Conservation (phyloP, 1,139 yeast species). For the Williopsis jadinii region DNA sequence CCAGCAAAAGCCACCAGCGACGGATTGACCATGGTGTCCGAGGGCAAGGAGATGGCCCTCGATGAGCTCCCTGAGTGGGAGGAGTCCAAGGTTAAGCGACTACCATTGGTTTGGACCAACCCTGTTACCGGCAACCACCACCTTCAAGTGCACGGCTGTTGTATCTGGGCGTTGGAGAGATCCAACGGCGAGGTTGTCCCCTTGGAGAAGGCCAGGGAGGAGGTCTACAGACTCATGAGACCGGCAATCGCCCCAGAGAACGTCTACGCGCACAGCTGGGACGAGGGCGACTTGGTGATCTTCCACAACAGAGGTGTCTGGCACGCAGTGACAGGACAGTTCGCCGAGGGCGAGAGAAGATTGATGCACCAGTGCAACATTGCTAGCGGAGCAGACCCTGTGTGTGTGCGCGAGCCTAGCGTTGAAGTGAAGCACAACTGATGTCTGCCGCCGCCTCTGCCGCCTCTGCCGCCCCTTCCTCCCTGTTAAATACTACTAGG, state of each 20-base stretch:
- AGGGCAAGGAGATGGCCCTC: constrained; percentile 60
- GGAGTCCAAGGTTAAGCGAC: constrained; percentile 58
- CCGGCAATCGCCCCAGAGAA: constrained; percentile 74
- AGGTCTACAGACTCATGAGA: constrained; percentile 66
- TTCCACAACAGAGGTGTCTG: constrained; percentile 84
- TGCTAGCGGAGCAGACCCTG: constrained; percentile 73
- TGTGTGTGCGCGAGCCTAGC: constrained; percentile 17
- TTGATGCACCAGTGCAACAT: constrained; percentile 91
- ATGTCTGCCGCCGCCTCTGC: not conserved
- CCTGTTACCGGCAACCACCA: constrained; percentile 82
- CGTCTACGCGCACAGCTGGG: constrained; percentile 79
- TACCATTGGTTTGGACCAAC: constrained; percentile 89
- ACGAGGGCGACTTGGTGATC: constrained; percentile 73
- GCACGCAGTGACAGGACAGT: constrained; percentile 88
- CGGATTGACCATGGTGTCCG: constrained; percentile 79
- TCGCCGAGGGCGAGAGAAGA: constrained; percentile 67
- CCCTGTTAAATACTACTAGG: not conserved
- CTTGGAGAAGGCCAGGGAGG: constrained; percentile 64
- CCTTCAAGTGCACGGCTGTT: constrained; percentile 81
- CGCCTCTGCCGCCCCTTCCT: not conserved
- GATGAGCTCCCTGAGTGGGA: constrained; percentile 80
- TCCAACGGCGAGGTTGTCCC: constrained; percentile 51
- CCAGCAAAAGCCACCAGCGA: constrained; percentile 77
- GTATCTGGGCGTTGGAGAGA: constrained; percentile 60
- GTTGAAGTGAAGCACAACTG: constrained; percentile 1